Base-by-base conservation (phyloP, 2,329 filamentous ascomycete genomes). In the Rhexocercosporidium sp. region DNA sequence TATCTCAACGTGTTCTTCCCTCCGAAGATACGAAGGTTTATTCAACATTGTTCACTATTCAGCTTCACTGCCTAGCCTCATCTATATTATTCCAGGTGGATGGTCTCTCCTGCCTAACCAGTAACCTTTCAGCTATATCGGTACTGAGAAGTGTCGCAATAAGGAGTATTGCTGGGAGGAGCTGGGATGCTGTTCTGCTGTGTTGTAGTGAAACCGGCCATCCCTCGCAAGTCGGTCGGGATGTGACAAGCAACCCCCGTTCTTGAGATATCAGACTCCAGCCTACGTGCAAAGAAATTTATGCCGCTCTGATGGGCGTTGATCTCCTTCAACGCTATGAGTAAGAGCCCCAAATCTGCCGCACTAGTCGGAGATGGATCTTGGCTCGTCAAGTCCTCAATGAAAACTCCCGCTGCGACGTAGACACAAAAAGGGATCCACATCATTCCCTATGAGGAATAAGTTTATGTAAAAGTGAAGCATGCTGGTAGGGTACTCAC, bases 291-390 rank as follows among this genome's bases (percentile, higher is more conserved):
- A 18, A 46, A 60, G 37, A 44, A 60, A 4, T 14, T 44, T 20
- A 46, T 14, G n/a, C 16, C 16, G 8, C 1, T 60, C 14, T 46
- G 57, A 8, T 22, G n/a, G 1, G 16, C 37, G 20, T 20, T 25
- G 37, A 60, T 22, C 14, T 27, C 57, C 27, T 60, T 60, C 12
- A 60, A 34, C 2, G 57, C 57, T 6, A 60, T 60, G 2, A 60
- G 57, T 46, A 60, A 39, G 4, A 60, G 37, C 9, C 57, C 57
- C 20, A 60, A 34, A 27, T 60, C 57, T 27, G 25, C 57, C 25
- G 57, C 11, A 34, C 57, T 60, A 12, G 16, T 60, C 16, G 37
- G 20, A 3, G 57, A 60, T 7, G 31, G 11, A 16, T 27, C 9
- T 12, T 7, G 16, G 8, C 9, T 25, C 37, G 18, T 27, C 11